Conservation (phyloP, 176 grass and related monocot genomes). For the Luzula sylvatica region DNA sequence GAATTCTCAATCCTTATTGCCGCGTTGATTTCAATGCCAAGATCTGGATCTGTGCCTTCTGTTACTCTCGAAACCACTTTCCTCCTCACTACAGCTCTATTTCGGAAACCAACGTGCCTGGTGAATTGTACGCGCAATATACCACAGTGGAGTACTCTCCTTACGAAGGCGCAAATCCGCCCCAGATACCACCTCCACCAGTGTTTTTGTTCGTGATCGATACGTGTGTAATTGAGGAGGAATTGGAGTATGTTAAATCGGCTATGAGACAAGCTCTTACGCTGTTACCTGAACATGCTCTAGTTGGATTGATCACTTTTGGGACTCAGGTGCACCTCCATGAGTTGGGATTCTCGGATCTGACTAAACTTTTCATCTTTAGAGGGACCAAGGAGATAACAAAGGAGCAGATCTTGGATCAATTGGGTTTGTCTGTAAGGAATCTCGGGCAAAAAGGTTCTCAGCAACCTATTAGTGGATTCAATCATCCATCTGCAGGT, state of each 20-base stretch:
- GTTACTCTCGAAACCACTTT: constrained; percentile 92
- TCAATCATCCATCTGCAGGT: constrained; percentile 28
- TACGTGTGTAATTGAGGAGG: constrained; percentile 95
- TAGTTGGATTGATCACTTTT: constrained; percentile 83
- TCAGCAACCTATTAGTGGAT: constrained; percentile 51
- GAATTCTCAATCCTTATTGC: constrained; percentile 74
- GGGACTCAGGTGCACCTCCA: constrained; percentile 94
- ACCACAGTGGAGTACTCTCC: constrained; percentile 77
- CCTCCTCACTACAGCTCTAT: constrained; percentile 82
- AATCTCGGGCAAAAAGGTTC: constrained; percentile 33
- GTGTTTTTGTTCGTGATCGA: constrained; percentile 96
- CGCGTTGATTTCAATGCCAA: constrained; percentile 90
- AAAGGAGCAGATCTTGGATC: constrained; percentile 93
- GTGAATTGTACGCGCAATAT: constrained; percentile 77
- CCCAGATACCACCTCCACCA: constrained; percentile 34
- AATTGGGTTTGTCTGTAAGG: constrained; percentile 52
- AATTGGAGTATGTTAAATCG: constrained; percentile 68
- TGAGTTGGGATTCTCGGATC: constrained; percentile 84
- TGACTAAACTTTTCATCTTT: constrained; percentile 95
- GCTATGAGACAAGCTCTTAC: constrained; percentile 74
- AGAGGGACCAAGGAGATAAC: constrained; percentile 91
- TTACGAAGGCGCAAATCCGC: constrained; percentile 20
- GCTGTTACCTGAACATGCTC: constrained; percentile 76
- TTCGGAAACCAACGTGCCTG: constrained; percentile 71
- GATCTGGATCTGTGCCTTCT: constrained; percentile 99